Base-by-base conservation (phyloP, 345 rosid species). In the Trapa bicornis region DNA sequence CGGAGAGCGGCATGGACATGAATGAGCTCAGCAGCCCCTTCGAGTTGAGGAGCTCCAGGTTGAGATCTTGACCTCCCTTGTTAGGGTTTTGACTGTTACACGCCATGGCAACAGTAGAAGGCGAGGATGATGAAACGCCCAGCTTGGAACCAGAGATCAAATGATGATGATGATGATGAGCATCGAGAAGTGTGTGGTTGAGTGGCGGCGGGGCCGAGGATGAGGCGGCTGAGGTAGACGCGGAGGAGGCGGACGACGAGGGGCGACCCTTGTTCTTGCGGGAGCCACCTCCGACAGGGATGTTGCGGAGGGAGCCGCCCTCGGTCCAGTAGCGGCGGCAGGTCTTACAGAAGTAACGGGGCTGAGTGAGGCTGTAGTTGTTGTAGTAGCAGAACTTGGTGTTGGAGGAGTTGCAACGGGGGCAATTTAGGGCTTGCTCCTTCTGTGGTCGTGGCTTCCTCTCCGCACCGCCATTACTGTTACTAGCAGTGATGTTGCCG, bases 281-380 rank as follows among this genome's bases (percentile, higher is more conserved):
- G 65, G 99, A 91, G 72, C 93, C 96, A 42, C 99, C 99, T 22
- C 99, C 99, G 14, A 94, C 97, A 35, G 99, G 99, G 69, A 94
- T 94, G 75, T 89, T 94, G 67, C 97, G 82, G 1, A 91, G 84
- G 17, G 99, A 91, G 10, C 99, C 99, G 7, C 99, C 99, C 74
- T 91, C 96, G 37, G 99, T 94, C 99, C 99, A 94, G 65, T 94
- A 94, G 84, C 99, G 89, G 81, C 91, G 80, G 74, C 99, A 94
- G 67, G 93, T 84, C 88, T 94, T 94, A 79, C 99, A 94, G 62
- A 89, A 87, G 82, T 87, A 94, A 71, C 99, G 85, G 29, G 99
- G 99, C 42, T 94, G 99, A 16, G 97, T 86, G 76, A 94, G 88
- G 67, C 99, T 94, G 83, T 94, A 94, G 75, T 94, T 94, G 88